Evolutionary conservation across 768 basidiomycete genomes (phyloP).

Genomic region (Omphalotus guepiniiformis): DNA sequence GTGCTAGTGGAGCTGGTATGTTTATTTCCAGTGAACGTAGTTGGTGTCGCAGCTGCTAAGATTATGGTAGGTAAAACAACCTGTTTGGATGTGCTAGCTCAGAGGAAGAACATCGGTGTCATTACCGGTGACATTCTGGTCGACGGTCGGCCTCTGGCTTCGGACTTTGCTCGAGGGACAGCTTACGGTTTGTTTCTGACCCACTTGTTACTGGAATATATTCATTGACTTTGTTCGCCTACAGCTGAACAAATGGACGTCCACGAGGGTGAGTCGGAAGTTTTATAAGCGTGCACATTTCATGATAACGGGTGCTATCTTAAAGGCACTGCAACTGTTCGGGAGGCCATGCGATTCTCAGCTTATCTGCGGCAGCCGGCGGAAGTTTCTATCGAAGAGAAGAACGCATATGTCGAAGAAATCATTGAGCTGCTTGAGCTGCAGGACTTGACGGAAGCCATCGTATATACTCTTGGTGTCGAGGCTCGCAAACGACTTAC

Average conservation of each 20-base stretch:
- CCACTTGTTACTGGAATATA: conserved; percentile 19
- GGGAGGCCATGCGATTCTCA: conserved; percentile 82
- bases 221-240: conserved; percentile 18
- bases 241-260: conserved; percentile 81
- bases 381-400: conserved; percentile 62
- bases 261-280: conserved; percentile 48
- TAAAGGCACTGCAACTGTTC: conserved; percentile 65
- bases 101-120: conserved; percentile 68
- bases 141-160: conserved; percentile 56
- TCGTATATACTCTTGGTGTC: conserved; percentile 65
- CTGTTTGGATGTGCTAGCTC: conserved; percentile 69
- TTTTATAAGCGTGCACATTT: not conserved
- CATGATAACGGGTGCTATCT: not conserved
- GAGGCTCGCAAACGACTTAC: conserved; percentile 83
- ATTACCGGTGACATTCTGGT: conserved; percentile 61
- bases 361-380: conserved; percentile 80
- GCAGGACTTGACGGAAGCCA: conserved; percentile 77
- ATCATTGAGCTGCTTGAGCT: conserved; percentile 82
- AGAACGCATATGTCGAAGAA: conserved; percentile 76
- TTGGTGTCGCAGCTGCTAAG: not conserved
- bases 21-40: conserved; percentile 14
- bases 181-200: conserved; percentile 57
- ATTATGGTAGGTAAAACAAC: conserved; percentile 72
- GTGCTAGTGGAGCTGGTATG: conserved; percentile 67
- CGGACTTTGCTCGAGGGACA: conserved; percentile 57